Base-by-base conservation (phyloP, 2,329 filamentous ascomycete species). In the Epichloe baconii region DNA sequence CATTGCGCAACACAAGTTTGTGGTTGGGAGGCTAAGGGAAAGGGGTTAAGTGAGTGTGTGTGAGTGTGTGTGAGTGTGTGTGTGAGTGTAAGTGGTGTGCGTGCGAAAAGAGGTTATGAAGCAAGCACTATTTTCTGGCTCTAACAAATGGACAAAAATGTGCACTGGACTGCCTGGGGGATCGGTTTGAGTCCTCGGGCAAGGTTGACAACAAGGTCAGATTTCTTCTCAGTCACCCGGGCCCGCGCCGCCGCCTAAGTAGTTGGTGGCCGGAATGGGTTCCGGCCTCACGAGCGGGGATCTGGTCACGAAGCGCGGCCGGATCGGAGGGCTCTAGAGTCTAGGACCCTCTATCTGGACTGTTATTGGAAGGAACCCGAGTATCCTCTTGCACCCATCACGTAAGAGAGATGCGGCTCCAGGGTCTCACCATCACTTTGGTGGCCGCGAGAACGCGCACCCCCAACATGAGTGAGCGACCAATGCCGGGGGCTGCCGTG, bases 211-310 rank as follows among this genome's bases (percentile, higher is more conserved):
- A 44, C 44, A 42, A n/a, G 35, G 36, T 48, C 19, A 41, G n/a
- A 44, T 26, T 26, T 19, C 12, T 40, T 38, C 12, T 42, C 26
- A 31, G 54, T 52, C 38, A 37, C 55, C 52, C 55, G 57, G 61
- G 55, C 55, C 58, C 56, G 57, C 61, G 55, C 54, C 58, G 63
- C 59, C 64, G 67, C 64, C 68, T 69, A 74, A 72, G 71, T 74
- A 73, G 61, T 62, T 63, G 48, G 66, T 69, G 72, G 71, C 72
- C 71, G 71, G 71, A 72, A 73, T 66, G 19, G 7, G 62, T 72
- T 73, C 71, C 71, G 70, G 70, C 70, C 70, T 65, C 62, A 54
- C 50, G 54, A 55, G 61, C 60, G 62, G 60, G 63, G 63, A 54
- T 49, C 37, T 14, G 38, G 51, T 55, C 54, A 58, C 53, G 53